Evolutionary conservation across 2,329 filamentous ascomycete species (phyloP).

Genomic region (Aspergillus sp.): DNA sequence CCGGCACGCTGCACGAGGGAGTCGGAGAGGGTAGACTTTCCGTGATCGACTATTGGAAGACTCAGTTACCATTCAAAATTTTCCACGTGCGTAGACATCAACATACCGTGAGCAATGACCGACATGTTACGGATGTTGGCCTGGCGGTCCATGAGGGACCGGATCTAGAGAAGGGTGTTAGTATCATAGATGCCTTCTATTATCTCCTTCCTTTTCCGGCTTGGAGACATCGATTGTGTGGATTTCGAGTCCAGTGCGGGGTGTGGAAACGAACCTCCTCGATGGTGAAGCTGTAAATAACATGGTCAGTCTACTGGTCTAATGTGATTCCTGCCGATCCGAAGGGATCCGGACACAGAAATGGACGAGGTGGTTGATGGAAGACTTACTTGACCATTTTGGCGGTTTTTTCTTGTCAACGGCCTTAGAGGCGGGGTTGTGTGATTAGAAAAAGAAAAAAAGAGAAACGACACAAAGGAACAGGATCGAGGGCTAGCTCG

Average conservation of each 20-base stretch:
- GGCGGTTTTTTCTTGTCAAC: constrained; percentile 60
- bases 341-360: background rate
- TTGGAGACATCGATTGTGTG: background rate
- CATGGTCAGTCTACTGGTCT: constrained; percentile 30
- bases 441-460: constrained; percentile 26
- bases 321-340: background rate
- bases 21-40: constrained; percentile 99
- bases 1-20: constrained; percentile 98
- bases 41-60: constrained; percentile 76
- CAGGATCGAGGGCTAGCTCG: constrained; percentile 46
- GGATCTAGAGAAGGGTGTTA: constrained; percentile 38
- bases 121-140: constrained; percentile 90
- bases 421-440: constrained; percentile 43
- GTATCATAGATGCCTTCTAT: background rate
- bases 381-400: constrained; percentile 99
- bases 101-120: constrained; percentile 93
- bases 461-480: constrained; percentile 38
- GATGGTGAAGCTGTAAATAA: constrained; percentile 80
- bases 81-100: background rate
- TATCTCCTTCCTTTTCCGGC: background rate
- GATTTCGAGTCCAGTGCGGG: constrained; percentile 3
- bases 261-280: constrained; percentile 65
- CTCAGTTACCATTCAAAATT: background rate
- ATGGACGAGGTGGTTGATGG: constrained; percentile 4
- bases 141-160: constrained; percentile 49